phyloP scores from a whole-genome alignment of 164 flowering plant species.

The Nelumbo lutea region DNA sequence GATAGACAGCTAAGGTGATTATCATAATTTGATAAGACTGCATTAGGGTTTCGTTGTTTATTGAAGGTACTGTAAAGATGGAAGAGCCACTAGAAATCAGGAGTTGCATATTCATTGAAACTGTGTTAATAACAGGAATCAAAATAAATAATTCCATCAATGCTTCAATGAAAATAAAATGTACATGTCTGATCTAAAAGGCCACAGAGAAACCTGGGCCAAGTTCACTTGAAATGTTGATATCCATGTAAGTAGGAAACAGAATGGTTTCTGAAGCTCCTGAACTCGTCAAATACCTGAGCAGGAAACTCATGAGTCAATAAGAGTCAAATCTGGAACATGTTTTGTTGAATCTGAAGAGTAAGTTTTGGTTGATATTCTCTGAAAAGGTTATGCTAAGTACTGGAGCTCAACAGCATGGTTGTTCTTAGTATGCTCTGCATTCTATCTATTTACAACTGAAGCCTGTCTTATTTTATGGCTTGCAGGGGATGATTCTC shows the following conservation, averaged over 20 bases:
- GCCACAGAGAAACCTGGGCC: background rate
- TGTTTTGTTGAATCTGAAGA: background rate
- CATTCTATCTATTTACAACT: background rate
- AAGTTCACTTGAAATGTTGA: background rate
- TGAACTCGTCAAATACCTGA: slow-evolving; percentile 14
- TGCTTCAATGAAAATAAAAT: background rate
- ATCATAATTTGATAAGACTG: no score
- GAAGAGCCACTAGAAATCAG: background rate
- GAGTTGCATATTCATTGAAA: background rate
- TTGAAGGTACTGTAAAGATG: background rate
- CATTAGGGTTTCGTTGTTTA: no score
- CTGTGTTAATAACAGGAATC: background rate
- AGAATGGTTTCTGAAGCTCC: slow-evolving; percentile 3
- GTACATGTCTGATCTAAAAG: slow-evolving; percentile 1
- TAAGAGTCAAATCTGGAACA: background rate
- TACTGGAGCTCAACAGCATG: background rate
- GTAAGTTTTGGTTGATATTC: background rate
- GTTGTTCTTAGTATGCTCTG: background rate
- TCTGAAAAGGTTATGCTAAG: background rate
- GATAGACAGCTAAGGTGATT: no score
- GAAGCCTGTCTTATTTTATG: background rate
- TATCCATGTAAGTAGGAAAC: background rate
- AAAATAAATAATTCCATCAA: background rate
- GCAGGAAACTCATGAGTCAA: slow-evolving; percentile 5
- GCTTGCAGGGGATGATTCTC: background rate